A percentile compares a stretch with the other conserved stretches of the same genome.
These are phyloP conservation scores for Ustilago nuda DNA, from an alignment of 1,284 basidiomycete genomes.

Conservation along the genomic window DNA sequence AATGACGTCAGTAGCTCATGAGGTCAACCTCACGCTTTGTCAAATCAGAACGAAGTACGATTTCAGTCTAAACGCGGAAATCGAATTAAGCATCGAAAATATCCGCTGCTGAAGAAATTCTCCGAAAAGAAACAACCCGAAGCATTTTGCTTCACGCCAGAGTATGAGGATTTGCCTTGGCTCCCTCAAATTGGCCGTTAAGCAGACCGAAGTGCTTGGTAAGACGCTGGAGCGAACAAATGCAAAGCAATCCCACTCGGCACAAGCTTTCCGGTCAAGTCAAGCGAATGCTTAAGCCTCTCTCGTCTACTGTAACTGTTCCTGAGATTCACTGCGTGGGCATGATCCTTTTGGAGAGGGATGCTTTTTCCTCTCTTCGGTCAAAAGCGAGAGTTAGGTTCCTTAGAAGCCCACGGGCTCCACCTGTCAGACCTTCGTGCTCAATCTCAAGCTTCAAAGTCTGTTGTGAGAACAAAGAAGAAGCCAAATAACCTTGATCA, in stretches of 20 bases:
- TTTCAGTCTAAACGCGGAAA: conserved; percentile 10
- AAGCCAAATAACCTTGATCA: not conserved
- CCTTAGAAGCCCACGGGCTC: not conserved
- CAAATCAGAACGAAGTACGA: not conserved
- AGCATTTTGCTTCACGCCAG: not conserved
- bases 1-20: conserved; percentile 2
- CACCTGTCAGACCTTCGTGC: not conserved
- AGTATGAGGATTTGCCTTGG: not conserved
- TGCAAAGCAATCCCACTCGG: not conserved
- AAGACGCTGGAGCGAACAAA: not conserved
- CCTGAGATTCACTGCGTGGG: conserved; percentile 1
- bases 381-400: not conserved
- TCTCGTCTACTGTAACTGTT: not conserved
- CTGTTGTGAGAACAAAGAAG: not conserved
- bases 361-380: not conserved
- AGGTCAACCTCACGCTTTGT: not conserved
- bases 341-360: not conserved
- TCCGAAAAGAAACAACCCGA: conserved; percentile 10
- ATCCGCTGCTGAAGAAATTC: conserved; percentile 5
- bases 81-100: conserved; percentile 19
- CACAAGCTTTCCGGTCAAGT: not conserved
- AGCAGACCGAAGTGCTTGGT: not conserved
- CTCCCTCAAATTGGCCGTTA: not conserved
- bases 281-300: not conserved
- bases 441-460: not conserved